phyloP scores from a whole-genome alignment of 176 grass and related monocot genomes.

The Eremochloa ophiuroides region DNA sequence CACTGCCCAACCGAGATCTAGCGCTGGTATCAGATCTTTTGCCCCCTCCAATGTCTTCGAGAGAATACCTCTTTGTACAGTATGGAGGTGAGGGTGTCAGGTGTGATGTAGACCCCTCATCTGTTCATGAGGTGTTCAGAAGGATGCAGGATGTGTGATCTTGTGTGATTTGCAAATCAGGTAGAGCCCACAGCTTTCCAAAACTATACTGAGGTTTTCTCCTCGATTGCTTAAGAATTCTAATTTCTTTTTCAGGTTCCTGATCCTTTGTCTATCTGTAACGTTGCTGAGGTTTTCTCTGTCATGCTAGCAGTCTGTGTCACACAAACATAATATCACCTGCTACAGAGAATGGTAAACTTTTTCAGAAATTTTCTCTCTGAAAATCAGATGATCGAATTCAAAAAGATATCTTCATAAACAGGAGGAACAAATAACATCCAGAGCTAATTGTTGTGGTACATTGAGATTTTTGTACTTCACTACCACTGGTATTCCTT shows the following conservation, averaged over 20 bases:
- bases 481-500: not conserved
- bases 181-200: not conserved
- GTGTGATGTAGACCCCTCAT: conserved; percentile 59
- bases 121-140: conserved; percentile 55
- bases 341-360: not conserved
- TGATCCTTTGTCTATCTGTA: not conserved
- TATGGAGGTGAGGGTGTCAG: conserved; percentile 67
- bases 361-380: not conserved
- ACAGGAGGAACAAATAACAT: not conserved
- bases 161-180: conserved; percentile 18
- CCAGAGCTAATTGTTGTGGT: not conserved
- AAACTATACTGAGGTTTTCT: too few species aligned
- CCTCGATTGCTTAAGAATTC: conserved; percentile 8
- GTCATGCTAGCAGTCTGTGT: not conserved
- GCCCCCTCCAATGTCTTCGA: conserved; percentile 51
- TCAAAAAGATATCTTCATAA: not conserved
- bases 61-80: conserved; percentile 73
- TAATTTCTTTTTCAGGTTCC: not conserved
- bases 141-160: conserved; percentile 23
- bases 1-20: conserved; percentile 36
- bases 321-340: not conserved
- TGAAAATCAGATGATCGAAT: not conserved
- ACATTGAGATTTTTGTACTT: not conserved
- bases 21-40: conserved; percentile 58
- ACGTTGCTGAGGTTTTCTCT: not conserved